Evolutionary conservation across 805 yeast species (phyloP).

Genomic region (Kodamaea lidongshanica): DNA sequence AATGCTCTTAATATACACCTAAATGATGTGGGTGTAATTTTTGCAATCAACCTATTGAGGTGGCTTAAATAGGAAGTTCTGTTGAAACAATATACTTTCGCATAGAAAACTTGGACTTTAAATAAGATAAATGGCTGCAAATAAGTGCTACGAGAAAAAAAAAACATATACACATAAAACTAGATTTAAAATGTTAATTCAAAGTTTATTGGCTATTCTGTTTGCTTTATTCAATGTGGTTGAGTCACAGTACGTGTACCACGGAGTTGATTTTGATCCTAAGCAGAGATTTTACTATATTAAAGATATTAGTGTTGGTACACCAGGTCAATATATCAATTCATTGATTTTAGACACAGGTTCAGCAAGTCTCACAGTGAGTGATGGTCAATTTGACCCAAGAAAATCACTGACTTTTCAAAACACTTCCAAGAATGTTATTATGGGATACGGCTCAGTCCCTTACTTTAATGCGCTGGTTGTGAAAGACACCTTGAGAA

Average conservation of each 20-base stretch:
- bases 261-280: conserved; percentile 1
- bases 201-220: no score
- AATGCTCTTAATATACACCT: not conserved
- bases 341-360: conserved; percentile 11
- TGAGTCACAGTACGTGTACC: no score
- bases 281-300: conserved; percentile 9
- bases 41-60: not conserved
- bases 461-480: conserved; percentile 2
- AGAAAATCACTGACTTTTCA: conserved; percentile 2
- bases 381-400: not conserved
- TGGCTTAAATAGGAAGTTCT: conserved; percentile 2
- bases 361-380: conserved; percentile 8
- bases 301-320: conserved; percentile 11
- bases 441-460: conserved; percentile 6
- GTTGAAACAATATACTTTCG: no score
- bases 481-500: conserved; percentile 5
- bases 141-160: no score
- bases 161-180: no score
- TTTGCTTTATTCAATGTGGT: no score
- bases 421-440: conserved; percentile 1
- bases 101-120: no score
- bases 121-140: conserved; percentile 6
- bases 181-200: no score
- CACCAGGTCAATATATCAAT: conserved; percentile 9
- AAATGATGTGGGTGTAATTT: conserved; percentile 1